Percentiles rank a stretch among this genome's conserved stretches.
These are phyloP conservation scores for Cercophora newfieldiana DNA, from an alignment of 495 filamentous ascomycete species.

Conservation along the genomic window DNA sequence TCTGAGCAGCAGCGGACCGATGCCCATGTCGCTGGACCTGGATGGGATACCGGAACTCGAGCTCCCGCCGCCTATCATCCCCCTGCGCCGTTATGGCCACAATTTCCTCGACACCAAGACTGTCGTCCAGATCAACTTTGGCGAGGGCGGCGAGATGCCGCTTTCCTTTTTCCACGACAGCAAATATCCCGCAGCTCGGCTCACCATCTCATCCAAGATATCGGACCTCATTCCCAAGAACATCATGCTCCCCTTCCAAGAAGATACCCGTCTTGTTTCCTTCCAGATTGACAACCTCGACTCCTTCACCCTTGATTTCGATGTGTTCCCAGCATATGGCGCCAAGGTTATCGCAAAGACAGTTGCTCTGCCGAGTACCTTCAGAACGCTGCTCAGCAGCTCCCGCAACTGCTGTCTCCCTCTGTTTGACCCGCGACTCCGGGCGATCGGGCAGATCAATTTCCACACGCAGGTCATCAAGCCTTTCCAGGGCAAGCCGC, in stretches of 20 bases:
- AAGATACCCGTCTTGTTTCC: constrained; percentile 86
- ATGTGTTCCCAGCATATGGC: constrained; percentile 95
- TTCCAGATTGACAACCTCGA: constrained; percentile 95
- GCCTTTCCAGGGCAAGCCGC: constrained; percentile 87
- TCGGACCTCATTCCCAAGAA: constrained; percentile 96
- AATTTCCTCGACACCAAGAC: constrained; percentile 98
- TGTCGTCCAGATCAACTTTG: constrained; percentile 86
- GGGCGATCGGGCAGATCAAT: constrained; percentile 90
- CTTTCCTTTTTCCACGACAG: constrained; percentile 91
- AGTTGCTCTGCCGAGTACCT: constrained; percentile 83
- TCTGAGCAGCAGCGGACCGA: constrained; percentile 51
- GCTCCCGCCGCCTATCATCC: constrained; percentile 93
- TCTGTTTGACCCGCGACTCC: constrained; percentile 86
- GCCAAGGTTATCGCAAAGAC: constrained; percentile 96
- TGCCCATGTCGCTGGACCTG: constrained; percentile 68
- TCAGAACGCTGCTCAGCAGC: constrained; percentile 69
- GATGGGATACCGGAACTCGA: constrained; percentile 92
- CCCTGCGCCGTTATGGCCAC: constrained; percentile 89
- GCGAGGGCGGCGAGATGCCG: constrained; percentile 65
- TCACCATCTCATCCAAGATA: constrained; percentile 93
- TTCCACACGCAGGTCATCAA: constrained; percentile 97
- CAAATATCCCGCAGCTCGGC: constrained; percentile 90
- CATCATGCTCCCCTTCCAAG: constrained; percentile 90
- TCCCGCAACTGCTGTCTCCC: constrained; percentile 82
- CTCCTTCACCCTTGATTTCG: constrained; percentile 92